Percentiles rank a stretch among this genome's conserved stretches.
phyloP scores from a whole-genome alignment of 305 asterid species.

The Petunia hybrid region DNA sequence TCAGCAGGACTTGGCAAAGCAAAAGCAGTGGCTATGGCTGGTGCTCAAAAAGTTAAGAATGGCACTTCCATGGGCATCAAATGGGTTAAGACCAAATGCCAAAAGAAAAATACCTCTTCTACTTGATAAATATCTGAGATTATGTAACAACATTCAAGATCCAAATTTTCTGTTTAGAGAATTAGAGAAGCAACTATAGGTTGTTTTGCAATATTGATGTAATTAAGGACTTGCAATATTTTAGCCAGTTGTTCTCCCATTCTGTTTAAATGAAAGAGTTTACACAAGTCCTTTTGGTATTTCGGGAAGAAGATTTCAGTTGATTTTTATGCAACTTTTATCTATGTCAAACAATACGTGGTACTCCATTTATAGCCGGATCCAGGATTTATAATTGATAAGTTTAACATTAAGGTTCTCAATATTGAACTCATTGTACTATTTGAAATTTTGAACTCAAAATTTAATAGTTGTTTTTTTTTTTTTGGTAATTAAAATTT shows the following conservation, averaged over 20 bases:
- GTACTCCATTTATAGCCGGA: too few relatives aligned
- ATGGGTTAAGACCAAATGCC: constrained; percentile 76
- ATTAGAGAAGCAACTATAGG: neutral
- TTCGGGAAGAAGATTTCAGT: neutral
- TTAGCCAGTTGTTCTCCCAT: neutral
- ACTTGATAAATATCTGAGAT: constrained; percentile 11
- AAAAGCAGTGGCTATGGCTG: constrained; percentile 62
- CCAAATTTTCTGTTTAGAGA: neutral
- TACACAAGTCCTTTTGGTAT: neutral
- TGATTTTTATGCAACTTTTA: neutral
- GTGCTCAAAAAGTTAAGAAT: constrained; percentile 69
- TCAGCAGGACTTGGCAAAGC: constrained; percentile 69
- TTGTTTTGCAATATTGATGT: too few relatives aligned
- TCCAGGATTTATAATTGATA: too few relatives aligned
- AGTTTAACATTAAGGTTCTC: too few relatives aligned
- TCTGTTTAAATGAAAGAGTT: neutral
- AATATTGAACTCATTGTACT: too few relatives aligned
- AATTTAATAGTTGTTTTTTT: too few relatives aligned
- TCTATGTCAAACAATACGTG: neutral
- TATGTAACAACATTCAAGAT: neutral
- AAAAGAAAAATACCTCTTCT: constrained; percentile 57
- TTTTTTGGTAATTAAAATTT: too few relatives aligned
- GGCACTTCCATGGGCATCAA: constrained; percentile 63
- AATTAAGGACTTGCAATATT: neutral
- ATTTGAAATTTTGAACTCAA: too few relatives aligned